Evolutionary conservation across 768 basidiomycete species (phyloP), one percentile per base, ranked within the genome.

Genomic region (Suillus discolor): DNA sequence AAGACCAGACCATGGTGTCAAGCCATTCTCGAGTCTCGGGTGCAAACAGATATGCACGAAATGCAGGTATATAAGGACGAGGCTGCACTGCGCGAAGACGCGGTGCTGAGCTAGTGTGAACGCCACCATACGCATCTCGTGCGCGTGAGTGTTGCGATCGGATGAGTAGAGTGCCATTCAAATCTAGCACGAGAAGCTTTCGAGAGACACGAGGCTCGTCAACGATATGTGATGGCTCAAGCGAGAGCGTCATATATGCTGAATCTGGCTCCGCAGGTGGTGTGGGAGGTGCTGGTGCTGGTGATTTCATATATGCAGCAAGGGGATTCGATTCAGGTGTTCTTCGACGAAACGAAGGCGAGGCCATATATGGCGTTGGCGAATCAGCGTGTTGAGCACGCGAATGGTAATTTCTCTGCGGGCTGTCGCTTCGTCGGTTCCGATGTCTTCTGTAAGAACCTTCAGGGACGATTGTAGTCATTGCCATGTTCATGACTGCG

Each of bases 1-100:
- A 92, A 71, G 90, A 92, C 93, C 93, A 96, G 5, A 96, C 85
- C 90, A 94, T 94, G 5, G 90, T 88, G 65, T 93, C 91, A 23
- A 94, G 81, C 90, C 91, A 93, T 16, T 71, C 70, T 41, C 76
- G 79, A n/a, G 88, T 92, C 20, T 79, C 69, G 0, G 83, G 77
- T 59, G 88, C 85, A 68, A 92, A 88, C 2, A 93, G 75, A 71
- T 90, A 94, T 3, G 81, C 74, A 5, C 81, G 72, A 69, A 94
- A 91, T 2, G 88, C 74, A 6, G 76, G 65, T 69, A 93, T 80
- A 74, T 89, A 94, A 0, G 92, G 90, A 18, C 92, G 82, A 2
- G 84, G 86, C 68, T 91, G 78, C 8, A 83, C 80, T 1, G 75
- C 65, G 9, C 85, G 83, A 7, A 79, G 72, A 36, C 68, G 69